Conservation (phyloP, 2,329 filamentous ascomycete species). For the Beauveria asiatica region DNA sequence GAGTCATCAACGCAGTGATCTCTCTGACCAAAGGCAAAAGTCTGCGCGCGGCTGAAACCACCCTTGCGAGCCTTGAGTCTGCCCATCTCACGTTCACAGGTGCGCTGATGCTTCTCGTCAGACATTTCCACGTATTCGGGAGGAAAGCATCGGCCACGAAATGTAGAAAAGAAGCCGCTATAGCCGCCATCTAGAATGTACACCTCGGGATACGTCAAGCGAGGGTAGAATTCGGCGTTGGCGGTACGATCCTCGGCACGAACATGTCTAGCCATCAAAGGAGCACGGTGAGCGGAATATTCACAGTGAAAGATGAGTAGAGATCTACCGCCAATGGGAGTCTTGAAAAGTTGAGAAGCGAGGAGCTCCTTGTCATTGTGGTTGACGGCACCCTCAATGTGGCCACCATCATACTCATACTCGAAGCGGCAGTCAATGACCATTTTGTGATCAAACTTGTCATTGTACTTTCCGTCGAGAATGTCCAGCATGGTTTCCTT, state of each 20-base stretch:
- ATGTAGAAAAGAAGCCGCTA: conserved; percentile 78
- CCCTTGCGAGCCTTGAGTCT: conserved; percentile 86
- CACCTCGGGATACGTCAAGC: conserved; percentile 88
- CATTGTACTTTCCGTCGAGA: conserved; percentile 73
- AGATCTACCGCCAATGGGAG: conserved; percentile 58
- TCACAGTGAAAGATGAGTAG: conserved; percentile 94
- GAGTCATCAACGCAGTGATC: conserved; percentile 47
- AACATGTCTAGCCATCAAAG: conserved; percentile 90
- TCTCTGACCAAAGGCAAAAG: conserved; percentile 86
- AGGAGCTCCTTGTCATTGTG: conserved; percentile 94
- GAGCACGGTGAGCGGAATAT: conserved; percentile 92
- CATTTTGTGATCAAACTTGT: conserved; percentile 69
- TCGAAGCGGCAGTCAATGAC: conserved; percentile 97
- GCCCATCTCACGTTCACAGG: conserved; percentile 90
- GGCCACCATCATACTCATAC: conserved; percentile 95
- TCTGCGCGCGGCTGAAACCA: conserved; percentile 80
- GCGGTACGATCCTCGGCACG: conserved; percentile 78
- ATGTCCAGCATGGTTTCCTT: conserved; percentile 77
- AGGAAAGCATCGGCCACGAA: conserved; percentile 76
- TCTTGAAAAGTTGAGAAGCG: conserved; percentile 67
- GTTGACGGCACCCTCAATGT: conserved; percentile 89
- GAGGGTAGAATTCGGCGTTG: conserved; percentile 81
- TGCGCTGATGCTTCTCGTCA: conserved; percentile 80
- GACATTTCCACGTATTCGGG: conserved; percentile 97
- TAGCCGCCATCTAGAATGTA: conserved; percentile 97